Evolutionary conservation across 306 rosid species (phyloP), one percentile per base, ranked within the genome.

Genomic region (Lotus japonicus): DNA sequence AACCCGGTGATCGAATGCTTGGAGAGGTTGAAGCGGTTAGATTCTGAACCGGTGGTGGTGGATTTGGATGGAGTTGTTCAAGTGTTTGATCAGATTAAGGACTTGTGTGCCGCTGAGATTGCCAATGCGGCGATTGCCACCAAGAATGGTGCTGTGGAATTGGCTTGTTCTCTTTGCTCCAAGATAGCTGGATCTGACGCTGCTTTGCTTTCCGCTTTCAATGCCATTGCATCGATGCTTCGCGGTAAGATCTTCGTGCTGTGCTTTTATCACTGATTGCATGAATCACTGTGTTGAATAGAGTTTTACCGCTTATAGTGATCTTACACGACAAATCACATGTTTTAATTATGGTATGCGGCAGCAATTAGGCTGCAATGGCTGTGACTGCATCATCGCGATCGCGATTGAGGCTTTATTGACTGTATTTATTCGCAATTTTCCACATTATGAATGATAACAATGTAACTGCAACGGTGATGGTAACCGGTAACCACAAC

Each of bases 121-220:
- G 89, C 74, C 21, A 84, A 89, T 80, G 84, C 83, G 0, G 87
- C 95, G 8, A 81, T 94, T 68, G 96, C 95, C 0, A 63, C 92
- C 1, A 88, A 78, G 72, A 90, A 90, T 65, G 90, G 90, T 3
- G 95, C 84, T 19, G 70, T 94, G 39, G 83, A 85, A 41, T 67
- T 94, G 81, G 41, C 79, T 46, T 90, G 88, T 48, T 85, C 87
- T 38, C 35, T 88, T 42, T 84, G 87, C 59, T 83, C 85, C 12
- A 86, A 85, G 79, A 68, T 85, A 66, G 13, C 10, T 33, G 81
- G 70, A 52, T 64, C 61, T 19, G 69, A 19, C 35, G 33, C 17
- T 1, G 70, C 62, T 39, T 55, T 85, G 68, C 77, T 79, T 76
- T 82, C 92, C 6, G 72, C 79, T 68, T 64, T 90, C 9, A 90